A percentile compares a stretch with the other conserved stretches of the same genome.
These are phyloP conservation scores for Colletotrichum melonis DNA, from an alignment of 2,329 filamentous ascomycete species.

Conservation along the genomic window DNA sequence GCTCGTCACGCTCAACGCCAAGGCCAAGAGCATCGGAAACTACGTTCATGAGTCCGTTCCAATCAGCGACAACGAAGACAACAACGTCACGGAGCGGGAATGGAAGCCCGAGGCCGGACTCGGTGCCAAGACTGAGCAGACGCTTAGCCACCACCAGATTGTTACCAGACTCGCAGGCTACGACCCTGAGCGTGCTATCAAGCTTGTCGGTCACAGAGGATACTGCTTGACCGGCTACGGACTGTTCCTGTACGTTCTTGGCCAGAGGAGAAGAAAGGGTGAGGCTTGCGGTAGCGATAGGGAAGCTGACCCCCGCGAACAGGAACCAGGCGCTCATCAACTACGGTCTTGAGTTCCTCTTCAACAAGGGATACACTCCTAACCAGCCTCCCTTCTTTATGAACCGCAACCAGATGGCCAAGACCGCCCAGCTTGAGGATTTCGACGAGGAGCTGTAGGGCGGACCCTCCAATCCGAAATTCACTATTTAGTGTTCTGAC, in stretches of 20 bases:
- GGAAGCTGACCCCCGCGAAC: background rate
- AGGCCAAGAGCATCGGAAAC: conserved; percentile 88
- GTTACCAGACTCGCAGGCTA: conserved; percentile 89
- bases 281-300: conserved; percentile 33
- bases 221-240: conserved; percentile 94
- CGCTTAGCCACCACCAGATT: conserved; percentile 95
- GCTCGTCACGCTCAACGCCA: conserved; percentile 69
- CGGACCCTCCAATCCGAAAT: background rate
- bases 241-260: conserved; percentile 71
- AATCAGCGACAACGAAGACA: conserved; percentile 83
- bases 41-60: conserved; percentile 91
- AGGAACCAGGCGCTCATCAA: conserved; percentile 90
- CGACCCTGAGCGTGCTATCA: conserved; percentile 91
- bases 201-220: conserved; percentile 93
- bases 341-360: conserved; percentile 92
- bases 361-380: conserved; percentile 81
- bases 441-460: conserved; percentile 88
- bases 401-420: conserved; percentile 84
- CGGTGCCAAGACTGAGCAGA: conserved; percentile 73
- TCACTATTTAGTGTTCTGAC: background rate
- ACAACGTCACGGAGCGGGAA: conserved; percentile 80
- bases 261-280: background rate
- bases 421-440: conserved; percentile 95
- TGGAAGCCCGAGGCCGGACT: conserved; percentile 85
- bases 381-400: conserved; percentile 38